These are phyloP conservation scores for Pulveroboletus sp. DNA, from an alignment of 768 basidiomycete species.

Conservation along the genomic window DNA sequence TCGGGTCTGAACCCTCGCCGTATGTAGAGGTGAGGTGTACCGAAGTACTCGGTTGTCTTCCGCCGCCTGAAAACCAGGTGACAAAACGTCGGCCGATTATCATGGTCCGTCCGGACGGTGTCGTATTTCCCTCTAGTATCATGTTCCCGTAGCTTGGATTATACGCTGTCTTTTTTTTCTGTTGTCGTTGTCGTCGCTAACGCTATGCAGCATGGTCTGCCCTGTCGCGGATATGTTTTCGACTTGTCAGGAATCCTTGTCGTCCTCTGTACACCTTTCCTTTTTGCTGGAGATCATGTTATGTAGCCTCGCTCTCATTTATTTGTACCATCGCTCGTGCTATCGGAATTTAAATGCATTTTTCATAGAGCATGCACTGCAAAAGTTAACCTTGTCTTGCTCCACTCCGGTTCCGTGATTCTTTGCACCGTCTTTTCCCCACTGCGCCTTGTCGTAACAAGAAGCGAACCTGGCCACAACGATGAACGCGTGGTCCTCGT, in stretches of 20 bases:
- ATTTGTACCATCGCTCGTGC: conserved; percentile 24
- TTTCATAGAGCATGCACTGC: conserved; percentile 9
- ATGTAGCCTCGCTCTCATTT: conserved; percentile 33
- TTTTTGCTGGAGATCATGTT: conserved; percentile 22
- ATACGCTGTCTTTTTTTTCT: conserved; percentile 3
- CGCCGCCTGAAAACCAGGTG: conserved; percentile 68
- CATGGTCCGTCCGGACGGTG: conserved; percentile 79
- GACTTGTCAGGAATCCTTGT: conserved; percentile 29
- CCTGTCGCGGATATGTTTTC: conserved; percentile 22
- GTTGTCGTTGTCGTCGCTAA: conserved; percentile 19
- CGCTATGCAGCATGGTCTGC: conserved; percentile 31
- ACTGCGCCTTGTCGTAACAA: conserved; percentile 21
- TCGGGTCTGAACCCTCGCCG: conserved; percentile 84
- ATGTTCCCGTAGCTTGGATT: conserved; percentile 65
- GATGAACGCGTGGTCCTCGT: conserved; percentile 8
- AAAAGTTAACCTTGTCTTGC: conserved; percentile 11
- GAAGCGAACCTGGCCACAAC: neutral
- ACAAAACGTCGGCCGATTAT: conserved; percentile 76
- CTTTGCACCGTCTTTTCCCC: conserved; percentile 13
- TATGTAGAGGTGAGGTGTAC: conserved; percentile 85
- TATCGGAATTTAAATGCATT: conserved; percentile 18
- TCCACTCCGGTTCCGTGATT: neutral
- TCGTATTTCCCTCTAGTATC: conserved; percentile 81
- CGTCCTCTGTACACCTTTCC: conserved; percentile 29
- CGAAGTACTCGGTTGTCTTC: conserved; percentile 77